Conservation (phyloP, 2,329 filamentous ascomycete species). For the Penicillium sp. region DNA sequence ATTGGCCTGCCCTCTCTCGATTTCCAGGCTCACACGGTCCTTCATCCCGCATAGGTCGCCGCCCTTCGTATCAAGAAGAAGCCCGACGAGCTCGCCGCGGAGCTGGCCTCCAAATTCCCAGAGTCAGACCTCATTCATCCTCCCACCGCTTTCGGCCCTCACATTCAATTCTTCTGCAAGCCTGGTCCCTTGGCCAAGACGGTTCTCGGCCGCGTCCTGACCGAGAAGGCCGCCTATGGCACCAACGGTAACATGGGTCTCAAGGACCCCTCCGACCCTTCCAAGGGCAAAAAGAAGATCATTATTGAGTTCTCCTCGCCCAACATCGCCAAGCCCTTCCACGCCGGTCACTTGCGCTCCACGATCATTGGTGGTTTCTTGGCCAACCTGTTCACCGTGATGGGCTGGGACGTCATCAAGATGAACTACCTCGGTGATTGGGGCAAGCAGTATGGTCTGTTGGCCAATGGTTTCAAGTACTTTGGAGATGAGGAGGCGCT, state of each 20-base stretch:
- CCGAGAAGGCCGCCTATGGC: slow-evolving; percentile 53
- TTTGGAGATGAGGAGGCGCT: slow-evolving; percentile 58
- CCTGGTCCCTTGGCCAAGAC: slow-evolving; percentile 50
- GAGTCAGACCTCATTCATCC: slow-evolving; percentile 53
- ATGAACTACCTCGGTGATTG: slow-evolving; percentile 66
- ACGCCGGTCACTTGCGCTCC: slow-evolving; percentile 57
- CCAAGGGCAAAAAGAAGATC: slow-evolving; percentile 53
- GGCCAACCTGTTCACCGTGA: slow-evolving; percentile 54
- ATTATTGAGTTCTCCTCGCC: slow-evolving; percentile 62
- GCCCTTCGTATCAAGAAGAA: slow-evolving; percentile 51
- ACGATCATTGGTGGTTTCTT: slow-evolving; percentile 64
- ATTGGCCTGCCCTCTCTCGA: too few relatives aligned
- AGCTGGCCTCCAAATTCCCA: slow-evolving; percentile 53
- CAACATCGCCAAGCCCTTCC: slow-evolving; percentile 63
- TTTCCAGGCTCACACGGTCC: background rate
- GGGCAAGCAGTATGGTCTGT: slow-evolving; percentile 62
- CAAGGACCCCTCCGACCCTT: slow-evolving; percentile 51
- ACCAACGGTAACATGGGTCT: slow-evolving; percentile 55
- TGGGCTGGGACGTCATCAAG: slow-evolving; percentile 57
- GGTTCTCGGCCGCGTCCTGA: slow-evolving; percentile 55
- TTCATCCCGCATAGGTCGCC: slow-evolving; percentile 27
- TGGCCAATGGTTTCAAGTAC: slow-evolving; percentile 57
- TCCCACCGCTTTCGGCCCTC: slow-evolving; percentile 52
- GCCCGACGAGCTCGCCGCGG: slow-evolving; percentile 50
- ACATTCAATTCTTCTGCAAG: slow-evolving; percentile 63